These are phyloP conservation scores for Globisporangium lucens DNA, from an alignment of 352 stramenopile genomes.

Conservation along the genomic window DNA sequence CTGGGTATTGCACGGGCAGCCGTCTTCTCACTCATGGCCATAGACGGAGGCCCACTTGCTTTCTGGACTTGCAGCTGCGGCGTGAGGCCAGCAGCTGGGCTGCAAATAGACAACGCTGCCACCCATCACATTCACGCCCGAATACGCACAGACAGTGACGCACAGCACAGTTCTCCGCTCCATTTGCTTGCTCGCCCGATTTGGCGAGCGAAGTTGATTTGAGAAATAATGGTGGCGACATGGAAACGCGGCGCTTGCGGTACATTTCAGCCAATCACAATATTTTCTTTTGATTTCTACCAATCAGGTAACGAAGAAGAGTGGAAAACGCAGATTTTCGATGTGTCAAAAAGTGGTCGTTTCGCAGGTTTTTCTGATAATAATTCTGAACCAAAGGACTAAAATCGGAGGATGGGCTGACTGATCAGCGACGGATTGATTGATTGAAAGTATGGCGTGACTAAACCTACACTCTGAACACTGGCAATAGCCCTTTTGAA, in stretches of 20 bases:
- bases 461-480: not conserved
- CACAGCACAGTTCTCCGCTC: not conserved
- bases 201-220: not conserved
- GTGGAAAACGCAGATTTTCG: not conserved
- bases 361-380: not conserved
- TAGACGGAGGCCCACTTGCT: not conserved
- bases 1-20: not conserved
- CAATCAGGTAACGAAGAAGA: not conserved
- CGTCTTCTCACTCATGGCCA: not conserved
- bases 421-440: no score
- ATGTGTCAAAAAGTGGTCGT: not conserved
- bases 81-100: not conserved
- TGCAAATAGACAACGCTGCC: conserved; percentile 1
- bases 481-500: not conserved
- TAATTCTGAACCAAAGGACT: not conserved
- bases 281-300: not conserved
- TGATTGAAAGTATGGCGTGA: not conserved
- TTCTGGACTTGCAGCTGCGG: not conserved
- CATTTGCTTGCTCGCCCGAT: not conserved
- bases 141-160: not conserved
- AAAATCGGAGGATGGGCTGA: not conserved
- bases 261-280: not conserved
- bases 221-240: not conserved
- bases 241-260: not conserved
- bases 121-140: not conserved